Conservation (phyloP, 2,329 filamentous ascomycete genomes). For the Hypomyces perniciosus region DNA sequence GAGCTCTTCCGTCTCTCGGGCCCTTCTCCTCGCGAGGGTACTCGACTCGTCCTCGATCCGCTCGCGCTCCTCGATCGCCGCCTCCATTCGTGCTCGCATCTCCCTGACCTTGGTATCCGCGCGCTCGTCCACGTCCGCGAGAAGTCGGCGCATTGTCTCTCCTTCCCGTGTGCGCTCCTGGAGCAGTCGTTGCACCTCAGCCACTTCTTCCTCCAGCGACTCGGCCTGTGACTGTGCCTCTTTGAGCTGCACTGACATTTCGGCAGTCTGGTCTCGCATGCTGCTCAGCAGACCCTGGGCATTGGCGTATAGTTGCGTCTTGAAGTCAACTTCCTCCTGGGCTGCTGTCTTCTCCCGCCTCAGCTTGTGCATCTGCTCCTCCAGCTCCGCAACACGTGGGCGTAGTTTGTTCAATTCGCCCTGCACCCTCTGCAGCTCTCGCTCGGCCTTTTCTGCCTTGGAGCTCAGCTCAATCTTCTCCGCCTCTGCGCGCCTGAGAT, state of each 20-base stretch:
- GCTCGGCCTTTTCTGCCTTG: slow-evolving; percentile 61
- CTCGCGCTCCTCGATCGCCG: slow-evolving; percentile 89
- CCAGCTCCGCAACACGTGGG: slow-evolving; percentile 57
- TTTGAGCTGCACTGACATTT: slow-evolving; percentile 86
- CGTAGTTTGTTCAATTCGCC: slow-evolving; percentile 67
- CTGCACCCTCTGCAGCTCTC: slow-evolving; percentile 65
- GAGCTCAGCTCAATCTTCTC: slow-evolving; percentile 75
- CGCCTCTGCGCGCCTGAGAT: slow-evolving; percentile 69
- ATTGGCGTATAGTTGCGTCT: slow-evolving; percentile 77
- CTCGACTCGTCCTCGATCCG: slow-evolving; percentile 86
- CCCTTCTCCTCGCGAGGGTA: slow-evolving; percentile 66
- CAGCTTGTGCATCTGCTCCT: slow-evolving; percentile 65
- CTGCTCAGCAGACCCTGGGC: slow-evolving; percentile 81
- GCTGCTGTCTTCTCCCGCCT: slow-evolving; percentile 61
- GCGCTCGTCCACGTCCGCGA: slow-evolving; percentile 79
- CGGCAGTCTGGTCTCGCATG: slow-evolving; percentile 87
- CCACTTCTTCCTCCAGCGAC: slow-evolving; percentile 84
- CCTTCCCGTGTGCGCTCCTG: slow-evolving; percentile 84
- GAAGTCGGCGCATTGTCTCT: slow-evolving; percentile 86
- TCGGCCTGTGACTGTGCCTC: slow-evolving; percentile 79
- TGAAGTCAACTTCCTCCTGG: slow-evolving; percentile 76
- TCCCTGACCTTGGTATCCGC: slow-evolving; percentile 79
- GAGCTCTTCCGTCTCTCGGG: slow-evolving; percentile 81
- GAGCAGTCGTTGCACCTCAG: slow-evolving; percentile 79
- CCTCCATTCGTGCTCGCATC: slow-evolving; percentile 81